Conservation (phyloP, 2,329 filamentous ascomycete genomes). For the Aureobasidium sp. region DNA sequence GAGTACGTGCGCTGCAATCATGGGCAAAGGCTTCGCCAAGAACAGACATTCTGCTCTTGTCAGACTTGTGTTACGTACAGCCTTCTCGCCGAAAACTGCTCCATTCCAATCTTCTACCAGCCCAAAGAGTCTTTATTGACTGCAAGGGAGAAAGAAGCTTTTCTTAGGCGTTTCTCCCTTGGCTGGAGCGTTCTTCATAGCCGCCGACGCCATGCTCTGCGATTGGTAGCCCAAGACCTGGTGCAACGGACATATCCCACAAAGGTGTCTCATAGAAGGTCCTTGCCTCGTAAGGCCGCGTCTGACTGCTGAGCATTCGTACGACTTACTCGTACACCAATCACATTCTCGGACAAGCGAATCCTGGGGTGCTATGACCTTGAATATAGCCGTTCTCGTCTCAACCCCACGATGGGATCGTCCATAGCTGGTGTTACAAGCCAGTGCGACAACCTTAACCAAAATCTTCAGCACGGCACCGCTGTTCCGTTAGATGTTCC, state of each 20-base stretch:
- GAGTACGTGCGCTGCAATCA: too few species aligned
- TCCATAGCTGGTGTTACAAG: background rate
- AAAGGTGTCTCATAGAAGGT: background rate
- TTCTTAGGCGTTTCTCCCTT: background rate
- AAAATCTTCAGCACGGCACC: background rate
- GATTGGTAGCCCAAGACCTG: background rate
- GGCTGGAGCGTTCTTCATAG: background rate
- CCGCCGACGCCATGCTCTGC: background rate
- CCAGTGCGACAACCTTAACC: slow-evolving; percentile 7
- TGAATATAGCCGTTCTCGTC: background rate
- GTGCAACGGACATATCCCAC: slow-evolving; percentile 5
- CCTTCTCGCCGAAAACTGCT: slow-evolving; percentile 1
- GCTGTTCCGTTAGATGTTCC: background rate
- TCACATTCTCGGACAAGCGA: background rate
- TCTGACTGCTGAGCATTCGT: background rate
- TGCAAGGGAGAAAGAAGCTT: background rate
- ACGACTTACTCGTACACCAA: background rate
- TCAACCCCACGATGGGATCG: background rate
- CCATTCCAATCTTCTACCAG: background rate
- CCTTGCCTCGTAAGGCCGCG: slow-evolving; percentile 2
- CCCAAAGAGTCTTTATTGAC: background rate
- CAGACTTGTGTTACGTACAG: too few species aligned
- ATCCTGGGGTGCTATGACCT: background rate
- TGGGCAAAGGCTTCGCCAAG: too few species aligned
- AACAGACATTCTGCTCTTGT: too few species aligned